phyloP scores from a whole-genome alignment of 2,329 filamentous ascomycete species.

The Nannizziopsis barbatae region DNA sequence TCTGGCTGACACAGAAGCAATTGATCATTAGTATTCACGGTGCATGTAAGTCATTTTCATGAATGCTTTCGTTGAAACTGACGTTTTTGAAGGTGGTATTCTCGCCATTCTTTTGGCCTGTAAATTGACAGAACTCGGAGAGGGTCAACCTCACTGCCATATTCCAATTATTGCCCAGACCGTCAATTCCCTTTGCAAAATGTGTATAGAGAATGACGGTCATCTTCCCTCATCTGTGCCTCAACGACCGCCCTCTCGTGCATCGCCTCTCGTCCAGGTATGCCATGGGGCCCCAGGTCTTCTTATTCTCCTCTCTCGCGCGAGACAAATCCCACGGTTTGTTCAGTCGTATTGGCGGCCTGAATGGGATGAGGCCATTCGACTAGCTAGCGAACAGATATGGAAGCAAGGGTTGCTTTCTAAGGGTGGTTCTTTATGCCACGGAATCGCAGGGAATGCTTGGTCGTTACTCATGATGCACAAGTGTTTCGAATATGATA shows the following conservation, averaged over 20 bases:
- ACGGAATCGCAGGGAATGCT: slow-evolving; percentile 34
- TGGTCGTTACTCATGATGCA: slow-evolving; percentile 31
- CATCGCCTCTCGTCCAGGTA: slow-evolving; percentile 30
- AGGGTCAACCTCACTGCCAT: slow-evolving; percentile 18
- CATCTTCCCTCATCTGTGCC: slow-evolving; percentile 32
- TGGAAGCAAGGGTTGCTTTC: slow-evolving; percentile 35
- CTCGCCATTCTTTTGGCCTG: slow-evolving; percentile 29
- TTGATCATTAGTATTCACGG: slow-evolving; percentile 17
- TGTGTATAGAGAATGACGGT: slow-evolving; percentile 27
- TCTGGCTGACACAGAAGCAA: neutral
- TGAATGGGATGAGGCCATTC: slow-evolving; percentile 29
- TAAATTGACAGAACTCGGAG: slow-evolving; percentile 23
- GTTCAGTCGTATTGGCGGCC: slow-evolving; percentile 26
- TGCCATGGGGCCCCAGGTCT: slow-evolving; percentile 34
- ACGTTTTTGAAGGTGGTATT: slow-evolving; percentile 24
- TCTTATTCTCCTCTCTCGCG: slow-evolving; percentile 27
- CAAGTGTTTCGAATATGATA: slow-evolving; percentile 27
- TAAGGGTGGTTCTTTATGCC: slow-evolving; percentile 34
- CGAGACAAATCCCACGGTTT: slow-evolving; percentile 23
- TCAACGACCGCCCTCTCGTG: slow-evolving; percentile 17
- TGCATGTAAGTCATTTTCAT: slow-evolving; percentile 11
- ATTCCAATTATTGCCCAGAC: slow-evolving; percentile 27
- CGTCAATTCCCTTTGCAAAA: slow-evolving; percentile 28
- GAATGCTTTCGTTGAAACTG: neutral
- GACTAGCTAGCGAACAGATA: slow-evolving; percentile 25